Conservation (phyloP, 1,284 basidiomycete species). For the Microbotryomycetes sp. region DNA sequence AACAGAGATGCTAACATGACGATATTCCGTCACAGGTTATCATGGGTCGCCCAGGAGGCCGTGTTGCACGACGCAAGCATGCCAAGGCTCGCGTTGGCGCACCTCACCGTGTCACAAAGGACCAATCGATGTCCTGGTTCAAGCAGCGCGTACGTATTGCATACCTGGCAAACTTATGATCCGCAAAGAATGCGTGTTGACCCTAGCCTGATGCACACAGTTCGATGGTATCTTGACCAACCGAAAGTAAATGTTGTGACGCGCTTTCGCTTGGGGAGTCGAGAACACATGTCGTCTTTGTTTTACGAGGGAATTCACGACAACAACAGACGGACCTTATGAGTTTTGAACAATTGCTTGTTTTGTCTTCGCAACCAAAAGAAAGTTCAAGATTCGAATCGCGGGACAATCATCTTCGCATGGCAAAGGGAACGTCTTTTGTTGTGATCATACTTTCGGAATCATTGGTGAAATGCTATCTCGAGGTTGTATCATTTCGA, state of each 20-base stretch:
- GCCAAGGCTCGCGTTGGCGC: conserved; percentile 80
- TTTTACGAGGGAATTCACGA: too few relatives aligned
- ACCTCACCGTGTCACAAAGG: conserved; percentile 57
- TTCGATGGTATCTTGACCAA: conserved; percentile 83
- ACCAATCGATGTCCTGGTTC: conserved; percentile 76
- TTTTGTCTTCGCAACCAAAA: too few relatives aligned
- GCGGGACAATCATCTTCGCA: too few relatives aligned
- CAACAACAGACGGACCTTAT: too few relatives aligned
- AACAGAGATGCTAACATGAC: neutral
- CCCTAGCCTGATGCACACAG: conserved; percentile 12
- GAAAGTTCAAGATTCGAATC: too few relatives aligned
- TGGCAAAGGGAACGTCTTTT: too few relatives aligned
- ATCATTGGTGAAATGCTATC: too few relatives aligned
- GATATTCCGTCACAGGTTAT: conserved; percentile 60
- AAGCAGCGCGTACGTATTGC: conserved; percentile 61
- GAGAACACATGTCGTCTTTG: too few relatives aligned
- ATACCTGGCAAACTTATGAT: conserved; percentile 34
- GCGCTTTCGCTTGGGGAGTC: too few relatives aligned
- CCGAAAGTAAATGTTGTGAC: conserved; percentile 19
- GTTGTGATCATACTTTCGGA: too few relatives aligned
- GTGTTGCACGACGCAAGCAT: conserved; percentile 87
- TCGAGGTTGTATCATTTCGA: too few relatives aligned
- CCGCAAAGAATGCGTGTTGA: conserved; percentile 22
- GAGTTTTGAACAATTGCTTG: too few relatives aligned
- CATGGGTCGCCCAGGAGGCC: conserved; percentile 92